Evolutionary conservation across 768 basidiomycete genomes (phyloP).

Genomic region (Phaeotremella fagi): DNA sequence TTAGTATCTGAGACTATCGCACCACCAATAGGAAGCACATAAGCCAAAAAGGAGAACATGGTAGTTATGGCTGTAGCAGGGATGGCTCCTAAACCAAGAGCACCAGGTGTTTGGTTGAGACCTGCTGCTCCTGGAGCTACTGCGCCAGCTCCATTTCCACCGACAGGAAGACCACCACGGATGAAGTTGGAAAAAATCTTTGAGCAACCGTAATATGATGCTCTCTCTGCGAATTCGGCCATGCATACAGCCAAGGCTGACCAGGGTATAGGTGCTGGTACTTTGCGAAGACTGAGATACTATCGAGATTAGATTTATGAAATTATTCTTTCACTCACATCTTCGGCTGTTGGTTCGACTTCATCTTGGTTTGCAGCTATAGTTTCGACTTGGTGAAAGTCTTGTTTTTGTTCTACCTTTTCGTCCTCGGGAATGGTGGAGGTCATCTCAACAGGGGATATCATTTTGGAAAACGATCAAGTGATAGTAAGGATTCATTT

Average conservation of each 20-base stretch:
- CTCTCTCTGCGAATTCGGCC: constrained; percentile 40
- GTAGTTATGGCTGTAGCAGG: constrained; percentile 21
- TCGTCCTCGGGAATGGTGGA: background rate
- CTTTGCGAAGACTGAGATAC: background rate
- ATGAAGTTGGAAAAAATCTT: constrained; percentile 29
- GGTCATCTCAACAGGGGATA: background rate
- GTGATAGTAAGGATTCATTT: too few relatives aligned
- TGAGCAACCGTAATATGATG: constrained; percentile 24
- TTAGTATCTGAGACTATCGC: constrained; percentile 40
- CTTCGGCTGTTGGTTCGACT: background rate
- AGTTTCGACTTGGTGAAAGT: background rate
- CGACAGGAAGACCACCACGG: constrained; percentile 26
- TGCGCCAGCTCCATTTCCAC: constrained; percentile 23
- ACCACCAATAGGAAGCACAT: constrained; percentile 31
- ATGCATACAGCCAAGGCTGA: constrained; percentile 35
- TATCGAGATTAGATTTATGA: background rate
- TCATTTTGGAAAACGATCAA: too few relatives aligned
- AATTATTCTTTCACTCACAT: background rate
- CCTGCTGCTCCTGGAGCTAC: constrained; percentile 8
- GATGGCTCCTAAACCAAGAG: constrained; percentile 27
- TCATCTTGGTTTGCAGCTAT: background rate
- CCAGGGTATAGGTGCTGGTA: constrained; percentile 11
- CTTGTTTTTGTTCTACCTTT: background rate
- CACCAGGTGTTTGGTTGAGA: constrained; percentile 18
- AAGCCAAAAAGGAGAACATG: constrained; percentile 2